phyloP scores from a whole-genome alignment of 345 rosid genomes.

The Erodium maritimum region DNA sequence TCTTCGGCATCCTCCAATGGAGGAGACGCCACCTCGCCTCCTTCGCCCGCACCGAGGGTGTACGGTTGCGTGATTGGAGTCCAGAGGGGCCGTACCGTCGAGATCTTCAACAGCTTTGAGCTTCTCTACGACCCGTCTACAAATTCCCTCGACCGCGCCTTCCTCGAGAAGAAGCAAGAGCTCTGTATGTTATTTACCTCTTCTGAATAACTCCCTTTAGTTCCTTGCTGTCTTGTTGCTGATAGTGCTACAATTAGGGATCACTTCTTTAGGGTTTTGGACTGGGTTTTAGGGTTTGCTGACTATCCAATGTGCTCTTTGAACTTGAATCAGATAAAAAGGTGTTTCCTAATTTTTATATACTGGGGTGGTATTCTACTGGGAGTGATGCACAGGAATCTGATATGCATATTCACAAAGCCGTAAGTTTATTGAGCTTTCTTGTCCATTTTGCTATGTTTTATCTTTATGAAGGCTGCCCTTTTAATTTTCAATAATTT shows the following conservation, averaged over 20 bases:
- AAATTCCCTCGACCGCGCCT: slow-evolving; percentile 65
- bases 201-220: neutral
- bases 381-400: slow-evolving; percentile 83
- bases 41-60: slow-evolving; percentile 42
- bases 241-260: neutral
- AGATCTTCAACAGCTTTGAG: slow-evolving; percentile 97
- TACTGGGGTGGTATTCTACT: slow-evolving; percentile 93
- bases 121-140: slow-evolving; percentile 63
- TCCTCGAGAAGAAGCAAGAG: slow-evolving; percentile 96
- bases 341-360: slow-evolving; percentile 80
- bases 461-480: no score
- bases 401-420: slow-evolving; percentile 88
- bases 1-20: slow-evolving; percentile 17
- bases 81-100: slow-evolving; percentile 88
- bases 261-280: slow-evolving; percentile 1
- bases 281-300: neutral
- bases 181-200: slow-evolving; percentile 40
- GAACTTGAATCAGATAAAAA: slow-evolving; percentile 49
- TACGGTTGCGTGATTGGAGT: slow-evolving; percentile 91
- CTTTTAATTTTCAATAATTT: no score
- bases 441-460: no score
- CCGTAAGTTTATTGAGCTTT: slow-evolving; percentile 33
- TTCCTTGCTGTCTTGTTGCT: neutral
- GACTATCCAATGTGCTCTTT: slow-evolving; percentile 11
- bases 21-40: slow-evolving; percentile 17